Evolutionary conservation across 2,329 filamentous ascomycete species (phyloP).

Genomic region (Venturia carpophila): DNA sequence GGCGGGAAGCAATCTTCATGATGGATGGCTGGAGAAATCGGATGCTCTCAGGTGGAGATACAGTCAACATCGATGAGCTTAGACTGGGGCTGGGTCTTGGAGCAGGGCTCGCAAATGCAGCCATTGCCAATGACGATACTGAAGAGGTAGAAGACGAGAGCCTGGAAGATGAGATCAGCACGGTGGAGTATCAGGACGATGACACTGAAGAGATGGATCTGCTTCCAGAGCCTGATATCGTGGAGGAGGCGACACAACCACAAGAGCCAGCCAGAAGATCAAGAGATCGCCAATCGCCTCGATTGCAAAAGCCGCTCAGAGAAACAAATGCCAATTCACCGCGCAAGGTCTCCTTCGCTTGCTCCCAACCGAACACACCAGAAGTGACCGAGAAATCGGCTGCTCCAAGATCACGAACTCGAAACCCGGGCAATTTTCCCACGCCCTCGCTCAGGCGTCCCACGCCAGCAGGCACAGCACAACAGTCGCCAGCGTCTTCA

Average conservation of each 20-base stretch:
- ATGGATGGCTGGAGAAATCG: slow-evolving; percentile 88
- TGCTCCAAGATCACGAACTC: background rate
- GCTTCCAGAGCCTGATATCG: slow-evolving; percentile 1
- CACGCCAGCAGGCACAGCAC: background rate
- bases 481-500: slow-evolving; percentile 6
- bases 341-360: slow-evolving; percentile 32
- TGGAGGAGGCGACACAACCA: slow-evolving; percentile 15
- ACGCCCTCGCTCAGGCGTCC: slow-evolving; percentile 13
- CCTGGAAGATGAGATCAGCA: slow-evolving; percentile 14
- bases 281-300: slow-evolving; percentile 23
- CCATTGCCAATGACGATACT: slow-evolving; percentile 1
- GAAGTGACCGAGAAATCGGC: background rate
- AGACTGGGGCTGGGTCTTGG: slow-evolving; percentile 57
- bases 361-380: slow-evolving; percentile 14
- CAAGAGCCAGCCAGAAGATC: slow-evolving; percentile 25
- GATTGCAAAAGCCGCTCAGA: slow-evolving; percentile 26
- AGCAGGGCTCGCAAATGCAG: slow-evolving; percentile 32
- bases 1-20: slow-evolving; percentile 81
- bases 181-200: background rate
- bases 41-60: slow-evolving; percentile 62
- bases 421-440: background rate
- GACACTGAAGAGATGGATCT: slow-evolving; percentile 9
- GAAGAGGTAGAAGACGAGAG: background rate
- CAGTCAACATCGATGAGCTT: slow-evolving; percentile 53
- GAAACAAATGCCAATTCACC: slow-evolving; percentile 33